A percentile compares a stretch with the other conserved stretches of the same genome.
Evolutionary conservation across 139 green algal species (phyloP).

Genomic region (Chlamydomonas sp.): DNA sequence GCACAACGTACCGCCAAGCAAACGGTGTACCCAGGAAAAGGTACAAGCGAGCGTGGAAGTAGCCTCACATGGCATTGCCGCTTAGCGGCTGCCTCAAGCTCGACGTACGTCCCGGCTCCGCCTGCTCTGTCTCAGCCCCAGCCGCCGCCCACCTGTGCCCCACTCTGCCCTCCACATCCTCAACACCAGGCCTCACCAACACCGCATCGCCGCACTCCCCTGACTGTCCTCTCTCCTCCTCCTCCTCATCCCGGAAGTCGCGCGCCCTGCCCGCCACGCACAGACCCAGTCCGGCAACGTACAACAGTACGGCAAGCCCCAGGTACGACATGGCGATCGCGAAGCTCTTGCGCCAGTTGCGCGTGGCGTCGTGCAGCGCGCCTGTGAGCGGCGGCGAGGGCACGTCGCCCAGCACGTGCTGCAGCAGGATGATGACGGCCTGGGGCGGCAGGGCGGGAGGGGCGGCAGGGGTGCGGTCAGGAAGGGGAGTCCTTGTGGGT

Average conservation of each 20-base stretch:
- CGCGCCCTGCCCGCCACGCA: not conserved
- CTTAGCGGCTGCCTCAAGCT: too few species aligned
- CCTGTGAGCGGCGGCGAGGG: constrained; percentile 85
- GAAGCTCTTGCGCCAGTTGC: not conserved
- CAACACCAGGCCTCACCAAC: too few species aligned
- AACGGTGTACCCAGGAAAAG: too few species aligned
- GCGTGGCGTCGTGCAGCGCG: constrained; percentile 53
- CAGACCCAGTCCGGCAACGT: not conserved
- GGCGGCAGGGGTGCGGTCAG: not conserved
- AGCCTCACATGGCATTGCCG: too few species aligned
- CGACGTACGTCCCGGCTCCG: too few species aligned
- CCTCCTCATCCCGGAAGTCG: constrained; percentile 5
- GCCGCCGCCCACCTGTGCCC: too few species aligned
- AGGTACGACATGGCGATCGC: not conserved
- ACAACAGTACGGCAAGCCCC: not conserved
- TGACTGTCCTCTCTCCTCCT: too few species aligned
- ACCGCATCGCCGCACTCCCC: too few species aligned
- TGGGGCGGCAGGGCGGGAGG: not conserved
- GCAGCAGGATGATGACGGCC: constrained; percentile 73
- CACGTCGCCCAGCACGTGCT: constrained; percentile 92
- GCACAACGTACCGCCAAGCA: too few species aligned
- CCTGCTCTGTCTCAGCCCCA: too few species aligned
- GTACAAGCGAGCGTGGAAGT: too few species aligned
- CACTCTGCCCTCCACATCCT: too few species aligned
- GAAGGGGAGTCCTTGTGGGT: not conserved